Evolutionary conservation across 495 filamentous ascomycete genomes (phyloP).

Genomic region (Clohesyomyces aquaticus): DNA sequence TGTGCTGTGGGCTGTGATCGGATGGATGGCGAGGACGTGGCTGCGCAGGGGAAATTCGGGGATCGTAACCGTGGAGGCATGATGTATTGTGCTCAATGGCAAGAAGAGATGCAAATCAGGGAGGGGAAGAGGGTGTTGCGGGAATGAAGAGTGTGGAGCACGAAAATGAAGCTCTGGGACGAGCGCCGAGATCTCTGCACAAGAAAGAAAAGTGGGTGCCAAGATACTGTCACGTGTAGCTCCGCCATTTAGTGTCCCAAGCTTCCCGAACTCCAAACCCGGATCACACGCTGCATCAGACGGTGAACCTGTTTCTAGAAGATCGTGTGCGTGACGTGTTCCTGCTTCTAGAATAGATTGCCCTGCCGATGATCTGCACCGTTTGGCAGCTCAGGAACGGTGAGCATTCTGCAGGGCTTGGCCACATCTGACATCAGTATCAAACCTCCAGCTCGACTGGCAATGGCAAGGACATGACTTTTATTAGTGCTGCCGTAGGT

Average conservation of each 20-base stretch:
- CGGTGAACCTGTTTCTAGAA: slow-evolving; percentile 10
- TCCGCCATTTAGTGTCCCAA: background rate
- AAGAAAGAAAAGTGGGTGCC: slow-evolving; percentile 5
- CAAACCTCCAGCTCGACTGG: background rate
- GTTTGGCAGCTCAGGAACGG: slow-evolving; percentile 10
- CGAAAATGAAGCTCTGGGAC: too few relatives aligned
- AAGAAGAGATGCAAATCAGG: too few relatives aligned
- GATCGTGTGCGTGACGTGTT: slow-evolving; percentile 26
- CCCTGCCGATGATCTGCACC: slow-evolving; percentile 14
- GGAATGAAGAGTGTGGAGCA: too few relatives aligned
- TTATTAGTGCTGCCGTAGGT: slow-evolving; percentile 24
- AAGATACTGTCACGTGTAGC: background rate
- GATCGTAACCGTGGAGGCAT: slow-evolving; percentile 39
- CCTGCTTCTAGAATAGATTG: slow-evolving; percentile 35
- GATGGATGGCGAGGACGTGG: slow-evolving; percentile 14
- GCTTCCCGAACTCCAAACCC: background rate
- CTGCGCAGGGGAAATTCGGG: slow-evolving; percentile 17
- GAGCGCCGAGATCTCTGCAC: too few relatives aligned
- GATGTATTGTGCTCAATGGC: slow-evolving; percentile 1
- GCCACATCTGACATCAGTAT: slow-evolving; percentile 14
- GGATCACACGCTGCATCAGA: slow-evolving; percentile 14
- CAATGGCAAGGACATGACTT: slow-evolving; percentile 12
- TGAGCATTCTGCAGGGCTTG: slow-evolving; percentile 22
- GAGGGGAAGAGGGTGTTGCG: too few relatives aligned
- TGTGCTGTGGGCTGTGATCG: slow-evolving; percentile 14